Conservation (phyloP, 83 land plant genomes). For the Diphasiastrum complanatum region DNA sequence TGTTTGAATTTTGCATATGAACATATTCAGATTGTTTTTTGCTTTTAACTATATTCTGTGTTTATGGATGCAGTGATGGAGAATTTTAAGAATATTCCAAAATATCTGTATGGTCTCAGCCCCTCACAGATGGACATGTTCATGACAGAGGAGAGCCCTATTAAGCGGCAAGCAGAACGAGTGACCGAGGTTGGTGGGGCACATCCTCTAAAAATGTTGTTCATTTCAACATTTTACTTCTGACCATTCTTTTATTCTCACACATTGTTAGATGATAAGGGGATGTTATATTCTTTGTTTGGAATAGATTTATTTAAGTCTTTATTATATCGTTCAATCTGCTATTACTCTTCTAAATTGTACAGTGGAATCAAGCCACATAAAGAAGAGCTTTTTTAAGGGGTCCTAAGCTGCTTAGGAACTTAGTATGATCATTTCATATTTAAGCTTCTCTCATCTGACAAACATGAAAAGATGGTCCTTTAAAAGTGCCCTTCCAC, state of each 20-base stretch:
- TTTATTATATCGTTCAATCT: too few species aligned
- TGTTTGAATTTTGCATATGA: not conserved
- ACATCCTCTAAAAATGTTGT: not conserved
- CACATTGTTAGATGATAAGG: too few species aligned
- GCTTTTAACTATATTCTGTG: not conserved
- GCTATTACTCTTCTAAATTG: too few species aligned
- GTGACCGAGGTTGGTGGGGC: conserved; percentile 55
- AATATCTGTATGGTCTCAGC: conserved; percentile 54
- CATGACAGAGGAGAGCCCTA: conserved; percentile 70
- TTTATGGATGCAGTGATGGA: conserved; percentile 59
- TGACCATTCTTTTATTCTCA: not conserved
- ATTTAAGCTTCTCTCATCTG: too few species aligned
- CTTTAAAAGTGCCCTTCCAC: too few species aligned
- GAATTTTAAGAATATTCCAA: conserved; percentile 68
- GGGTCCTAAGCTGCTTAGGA: too few species aligned
- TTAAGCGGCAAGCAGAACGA: conserved; percentile 43
- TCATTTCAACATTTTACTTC: not conserved
- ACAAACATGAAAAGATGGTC: too few species aligned
- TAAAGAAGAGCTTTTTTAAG: too few species aligned
- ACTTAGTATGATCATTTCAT: too few species aligned
- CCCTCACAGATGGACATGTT: conserved; percentile 92
- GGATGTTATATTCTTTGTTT: too few species aligned
- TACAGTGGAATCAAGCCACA: too few species aligned
- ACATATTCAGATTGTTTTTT: not conserved
- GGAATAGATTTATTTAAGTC: too few species aligned